phyloP scores from a whole-genome alignment of 805 yeast species.

The Clavispora vitiphila region DNA sequence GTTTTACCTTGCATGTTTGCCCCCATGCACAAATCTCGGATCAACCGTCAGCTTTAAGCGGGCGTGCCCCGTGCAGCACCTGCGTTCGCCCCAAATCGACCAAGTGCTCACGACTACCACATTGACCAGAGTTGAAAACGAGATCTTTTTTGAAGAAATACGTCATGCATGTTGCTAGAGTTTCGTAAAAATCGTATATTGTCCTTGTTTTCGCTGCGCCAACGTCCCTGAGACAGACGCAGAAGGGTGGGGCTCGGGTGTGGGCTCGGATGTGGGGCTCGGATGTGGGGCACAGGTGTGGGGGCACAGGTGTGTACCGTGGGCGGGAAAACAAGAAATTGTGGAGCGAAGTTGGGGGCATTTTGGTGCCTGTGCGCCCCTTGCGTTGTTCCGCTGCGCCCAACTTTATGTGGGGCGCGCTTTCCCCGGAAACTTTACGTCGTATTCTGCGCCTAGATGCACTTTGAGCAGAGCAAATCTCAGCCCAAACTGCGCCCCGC shows the following conservation, averaged over 20 bases:
- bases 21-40: background rate
- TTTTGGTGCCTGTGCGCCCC: background rate
- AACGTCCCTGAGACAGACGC: no score
- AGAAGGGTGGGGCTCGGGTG: no score
- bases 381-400: no score
- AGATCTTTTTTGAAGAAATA: no score
- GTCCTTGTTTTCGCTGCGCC: no score
- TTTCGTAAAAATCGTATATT: no score
- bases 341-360: background rate
- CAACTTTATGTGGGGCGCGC: background rate
- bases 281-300: no score
- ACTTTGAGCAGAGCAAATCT: slow-evolving; percentile 22
- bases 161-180: no score
- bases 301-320: background rate
- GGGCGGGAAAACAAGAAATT: background rate
- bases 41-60: background rate
- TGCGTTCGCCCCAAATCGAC: background rate
- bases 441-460: slow-evolving; percentile 25
- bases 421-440: slow-evolving; percentile 7
- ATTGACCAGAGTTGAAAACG: no score
- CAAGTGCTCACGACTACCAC: no score
- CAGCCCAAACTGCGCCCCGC: slow-evolving; percentile 22
- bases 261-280: no score
- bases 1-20: background rate
- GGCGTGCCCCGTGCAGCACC: no score